These are phyloP conservation scores for Candida andamanensis DNA, from an alignment of 805 yeast genomes.

Conservation along the genomic window DNA sequence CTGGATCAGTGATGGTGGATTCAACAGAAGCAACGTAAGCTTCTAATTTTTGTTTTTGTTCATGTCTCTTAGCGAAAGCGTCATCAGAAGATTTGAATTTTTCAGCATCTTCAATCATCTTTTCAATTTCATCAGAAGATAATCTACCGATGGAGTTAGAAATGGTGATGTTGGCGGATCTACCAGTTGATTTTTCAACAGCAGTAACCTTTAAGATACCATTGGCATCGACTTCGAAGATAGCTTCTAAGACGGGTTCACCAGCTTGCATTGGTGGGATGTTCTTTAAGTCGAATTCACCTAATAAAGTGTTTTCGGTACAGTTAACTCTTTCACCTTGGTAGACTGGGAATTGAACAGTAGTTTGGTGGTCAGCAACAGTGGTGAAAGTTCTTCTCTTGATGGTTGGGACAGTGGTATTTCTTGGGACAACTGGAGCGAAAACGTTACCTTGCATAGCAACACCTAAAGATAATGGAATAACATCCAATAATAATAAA, in stretches of 20 bases:
- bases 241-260: constrained; percentile 47
- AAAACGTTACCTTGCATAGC: constrained; percentile 49
- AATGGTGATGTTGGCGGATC: constrained; percentile 47
- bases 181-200: constrained; percentile 45
- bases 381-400: constrained; percentile 50
- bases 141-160: constrained; percentile 48
- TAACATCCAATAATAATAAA: constrained; percentile 46
- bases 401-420: constrained; percentile 48
- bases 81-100: constrained; percentile 94
- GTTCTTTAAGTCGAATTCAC: constrained; percentile 48
- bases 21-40: constrained; percentile 96
- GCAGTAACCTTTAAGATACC: constrained; percentile 50
- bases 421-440: constrained; percentile 49
- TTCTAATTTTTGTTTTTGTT: constrained; percentile 98
- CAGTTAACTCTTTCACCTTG: constrained; percentile 51
- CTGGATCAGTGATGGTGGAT: constrained; percentile 96
- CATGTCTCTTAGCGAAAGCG: constrained; percentile 99
- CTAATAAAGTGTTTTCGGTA: constrained; percentile 46
- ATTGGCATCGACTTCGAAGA: constrained; percentile 47
- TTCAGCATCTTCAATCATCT: constrained; percentile 46
- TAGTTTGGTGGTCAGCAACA: constrained; percentile 47
- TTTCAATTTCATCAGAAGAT: constrained; percentile 45
- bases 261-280: constrained; percentile 49
- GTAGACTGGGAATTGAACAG: constrained; percentile 48
- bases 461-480: constrained; percentile 47